phyloP scores from a whole-genome alignment of 208 protist genomes.

The Tritrichomonas musculus region DNA sequence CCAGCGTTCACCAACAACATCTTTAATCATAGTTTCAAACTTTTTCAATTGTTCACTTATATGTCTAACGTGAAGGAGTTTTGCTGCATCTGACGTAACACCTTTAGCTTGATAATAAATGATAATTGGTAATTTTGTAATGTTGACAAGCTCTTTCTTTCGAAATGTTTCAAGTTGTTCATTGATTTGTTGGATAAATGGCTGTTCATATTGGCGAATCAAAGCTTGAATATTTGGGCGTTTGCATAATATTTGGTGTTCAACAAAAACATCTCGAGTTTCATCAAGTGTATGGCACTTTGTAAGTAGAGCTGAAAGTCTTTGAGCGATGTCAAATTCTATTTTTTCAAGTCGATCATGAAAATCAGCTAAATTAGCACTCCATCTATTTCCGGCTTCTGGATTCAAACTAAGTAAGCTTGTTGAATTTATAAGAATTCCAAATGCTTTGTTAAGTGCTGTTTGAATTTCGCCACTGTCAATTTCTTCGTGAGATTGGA shows the following conservation, averaged over 20 bases:
- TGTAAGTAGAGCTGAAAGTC: not conserved
- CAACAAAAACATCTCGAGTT: not conserved
- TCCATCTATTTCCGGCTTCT: not conserved
- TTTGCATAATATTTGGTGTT: not conserved
- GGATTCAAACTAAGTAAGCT: not conserved
- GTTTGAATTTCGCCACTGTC: not conserved
- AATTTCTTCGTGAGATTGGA: not conserved
- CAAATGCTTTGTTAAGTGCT: not conserved
- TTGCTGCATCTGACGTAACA: not conserved
- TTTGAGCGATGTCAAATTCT: not conserved
- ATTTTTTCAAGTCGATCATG: not conserved
- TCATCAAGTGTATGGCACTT: not conserved
- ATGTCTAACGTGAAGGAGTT: not conserved
- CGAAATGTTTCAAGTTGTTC: not conserved
- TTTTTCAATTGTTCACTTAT: not conserved
- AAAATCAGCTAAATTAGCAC: not conserved
- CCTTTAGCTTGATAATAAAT: not conserved
- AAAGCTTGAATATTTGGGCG: not conserved
- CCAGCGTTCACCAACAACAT: not conserved
- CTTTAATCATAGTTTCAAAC: not conserved
- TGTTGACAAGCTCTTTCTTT: slow-evolving; percentile 14
- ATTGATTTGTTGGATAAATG: not conserved
- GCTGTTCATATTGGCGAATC: not conserved
- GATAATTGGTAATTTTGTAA: not conserved
- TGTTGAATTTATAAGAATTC: not conserved